Evolutionary conservation across 495 filamentous ascomycete species (phyloP).

Genomic region (Copromyces sp.): DNA sequence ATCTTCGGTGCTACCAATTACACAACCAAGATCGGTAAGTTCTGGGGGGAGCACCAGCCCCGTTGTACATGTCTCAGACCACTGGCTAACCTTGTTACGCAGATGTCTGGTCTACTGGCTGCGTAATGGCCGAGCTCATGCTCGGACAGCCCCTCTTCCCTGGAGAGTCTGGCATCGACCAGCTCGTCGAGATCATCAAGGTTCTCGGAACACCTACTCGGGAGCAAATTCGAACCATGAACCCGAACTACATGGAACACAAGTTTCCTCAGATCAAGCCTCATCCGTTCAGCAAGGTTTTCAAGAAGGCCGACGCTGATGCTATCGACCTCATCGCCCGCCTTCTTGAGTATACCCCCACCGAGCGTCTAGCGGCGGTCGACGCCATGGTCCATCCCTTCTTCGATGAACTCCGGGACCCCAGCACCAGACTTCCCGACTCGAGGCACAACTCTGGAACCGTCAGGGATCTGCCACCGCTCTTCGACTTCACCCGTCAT

Average conservation of each 20-base stretch:
- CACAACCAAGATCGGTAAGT: slow-evolving; percentile 96
- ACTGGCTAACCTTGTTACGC: slow-evolving; percentile 9
- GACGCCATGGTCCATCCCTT: slow-evolving; percentile 98
- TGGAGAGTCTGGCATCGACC: slow-evolving; percentile 98
- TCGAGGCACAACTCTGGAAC: slow-evolving; percentile 75
- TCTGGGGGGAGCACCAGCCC: neutral
- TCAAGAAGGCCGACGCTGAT: slow-evolving; percentile 83
- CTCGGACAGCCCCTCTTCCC: slow-evolving; percentile 96
- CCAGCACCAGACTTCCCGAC: slow-evolving; percentile 78
- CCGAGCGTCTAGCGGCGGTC: slow-evolving; percentile 84
- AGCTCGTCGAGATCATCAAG: slow-evolving; percentile 99
- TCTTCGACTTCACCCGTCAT: slow-evolving; percentile 91
- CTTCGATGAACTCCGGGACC: slow-evolving; percentile 93
- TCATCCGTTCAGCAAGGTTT: slow-evolving; percentile 97
- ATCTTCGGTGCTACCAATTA: slow-evolving; percentile 99
- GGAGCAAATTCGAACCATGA: slow-evolving; percentile 99
- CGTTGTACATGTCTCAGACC: neutral
- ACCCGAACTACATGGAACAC: slow-evolving; percentile 99
- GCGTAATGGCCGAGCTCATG: slow-evolving; percentile 99
- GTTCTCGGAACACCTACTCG: slow-evolving; percentile 95
- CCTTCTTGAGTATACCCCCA: slow-evolving; percentile 92
- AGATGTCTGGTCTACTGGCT: slow-evolving; percentile 99
- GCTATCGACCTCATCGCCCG: slow-evolving; percentile 93
- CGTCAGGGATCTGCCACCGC: slow-evolving; percentile 66
- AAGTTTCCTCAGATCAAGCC: slow-evolving; percentile 99